Percentiles rank a stretch among this genome's conserved stretches.
phyloP scores from a whole-genome alignment of 305 asterid species.

The Plantago rigida region DNA sequence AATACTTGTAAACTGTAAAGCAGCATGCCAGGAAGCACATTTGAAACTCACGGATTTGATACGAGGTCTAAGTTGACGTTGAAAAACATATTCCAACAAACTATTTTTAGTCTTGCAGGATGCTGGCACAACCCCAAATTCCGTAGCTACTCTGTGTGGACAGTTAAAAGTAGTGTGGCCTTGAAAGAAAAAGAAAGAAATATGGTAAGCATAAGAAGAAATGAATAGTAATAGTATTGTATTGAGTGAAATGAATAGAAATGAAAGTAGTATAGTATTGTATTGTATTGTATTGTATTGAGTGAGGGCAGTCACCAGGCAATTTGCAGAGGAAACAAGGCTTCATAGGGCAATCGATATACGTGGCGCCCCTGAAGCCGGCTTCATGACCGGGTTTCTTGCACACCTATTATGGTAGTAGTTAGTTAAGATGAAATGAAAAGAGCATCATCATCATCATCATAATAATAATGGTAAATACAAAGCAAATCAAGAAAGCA shows the following conservation, averaged over 20 bases:
- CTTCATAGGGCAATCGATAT: slow-evolving; percentile 97
- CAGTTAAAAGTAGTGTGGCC: slow-evolving; percentile 89
- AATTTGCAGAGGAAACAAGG: slow-evolving; percentile 94
- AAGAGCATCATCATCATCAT: too few relatives aligned
- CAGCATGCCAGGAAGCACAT: too few relatives aligned
- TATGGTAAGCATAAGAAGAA: not conserved
- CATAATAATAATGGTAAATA: too few relatives aligned
- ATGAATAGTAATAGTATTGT: too few relatives aligned
- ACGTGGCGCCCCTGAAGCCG: slow-evolving; percentile 89
- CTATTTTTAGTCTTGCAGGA: slow-evolving; percentile 43
- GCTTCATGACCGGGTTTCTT: slow-evolving; percentile 93
- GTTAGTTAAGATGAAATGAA: not conserved
- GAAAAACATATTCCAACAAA: slow-evolving; percentile 64
- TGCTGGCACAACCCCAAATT: slow-evolving; percentile 69
- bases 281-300: too few relatives aligned
- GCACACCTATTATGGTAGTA: slow-evolving; percentile 51
- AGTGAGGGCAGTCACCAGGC: slow-evolving; percentile 48
- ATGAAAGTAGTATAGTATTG: too few relatives aligned
- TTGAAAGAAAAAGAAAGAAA: slow-evolving; percentile 29
- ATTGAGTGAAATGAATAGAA: too few relatives aligned
- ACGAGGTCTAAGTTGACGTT: slow-evolving; percentile 61
- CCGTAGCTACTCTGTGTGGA: slow-evolving; percentile 89
- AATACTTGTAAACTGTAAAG: too few relatives aligned
- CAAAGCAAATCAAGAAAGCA: not conserved
- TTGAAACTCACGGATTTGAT: slow-evolving; percentile 41